Base-by-base conservation (phyloP, 345 rosid species). In the Eucalyptus erythrocorys region DNA sequence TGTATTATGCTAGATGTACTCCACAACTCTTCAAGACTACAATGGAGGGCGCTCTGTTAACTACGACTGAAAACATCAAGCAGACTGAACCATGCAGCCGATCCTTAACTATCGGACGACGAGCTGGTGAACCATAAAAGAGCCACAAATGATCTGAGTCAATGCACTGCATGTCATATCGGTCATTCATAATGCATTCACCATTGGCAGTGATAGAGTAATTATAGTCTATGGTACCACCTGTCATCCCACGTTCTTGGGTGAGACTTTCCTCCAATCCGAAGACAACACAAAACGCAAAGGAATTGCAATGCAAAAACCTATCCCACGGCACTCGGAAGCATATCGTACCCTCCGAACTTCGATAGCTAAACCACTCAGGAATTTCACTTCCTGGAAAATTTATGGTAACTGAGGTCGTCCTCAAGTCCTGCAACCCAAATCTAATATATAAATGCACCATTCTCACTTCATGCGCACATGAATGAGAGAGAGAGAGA, bases 281-380 rank as follows among this genome's bases (percentile, higher is more conserved):
- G 0, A 68, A 0, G 80, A 68, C 6, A 2, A 16, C 43, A 32
- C 42, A 34, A 32, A 68, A 0, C 24, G 0, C 10, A 0, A 0
- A 32, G 42, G 80, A 32, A 1, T 34, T 34, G 80, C 42, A 68
- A 0, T 68, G 0, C 0, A 9, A 68, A 4, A 0, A 32, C 80
- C 42, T 8, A 32, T 34, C 42, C 24, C 0, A 16, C 0, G 24
- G 80, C 80, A 68, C 13, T 34, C 3, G 43, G 11, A 68, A 68
- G 9, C 80, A 68, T 68, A 68, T 68, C 5, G 80, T 16, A 34
- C 80, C 42, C 43, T 8, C 80, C 13, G 0, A 8, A 34, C 24
- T 68, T 68, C 1, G 80, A 68, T 32, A 4, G 43, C 43, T 68
- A 68, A 68, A 68, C 80, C 80, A 68, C 80, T 68, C 22, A 17